These are phyloP conservation scores for Suillus spraguei DNA, from an alignment of 768 basidiomycete genomes.

Conservation along the genomic window DNA sequence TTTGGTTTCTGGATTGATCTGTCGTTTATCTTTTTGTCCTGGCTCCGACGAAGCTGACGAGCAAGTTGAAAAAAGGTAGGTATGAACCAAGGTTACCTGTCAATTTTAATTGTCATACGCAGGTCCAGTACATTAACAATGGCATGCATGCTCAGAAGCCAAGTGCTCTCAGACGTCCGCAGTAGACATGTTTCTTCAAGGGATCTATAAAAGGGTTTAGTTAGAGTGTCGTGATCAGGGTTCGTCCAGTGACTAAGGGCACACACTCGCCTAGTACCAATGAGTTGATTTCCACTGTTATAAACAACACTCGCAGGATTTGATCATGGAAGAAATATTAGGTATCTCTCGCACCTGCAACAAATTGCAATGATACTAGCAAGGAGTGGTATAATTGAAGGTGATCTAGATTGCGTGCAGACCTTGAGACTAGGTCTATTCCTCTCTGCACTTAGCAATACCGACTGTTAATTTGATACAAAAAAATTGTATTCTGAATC, in stretches of 20 bases:
- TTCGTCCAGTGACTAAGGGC: not conserved
- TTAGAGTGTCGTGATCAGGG: not conserved
- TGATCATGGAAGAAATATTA: slow-evolving; percentile 16
- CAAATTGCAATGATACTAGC: slow-evolving; percentile 5
- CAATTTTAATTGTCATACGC: no score
- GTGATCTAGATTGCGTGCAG: not conserved
- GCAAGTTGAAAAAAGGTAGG: not conserved
- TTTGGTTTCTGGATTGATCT: not conserved
- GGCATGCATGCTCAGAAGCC: not conserved
- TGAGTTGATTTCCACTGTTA: slow-evolving; percentile 18
- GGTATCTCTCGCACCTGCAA: slow-evolving; percentile 16
- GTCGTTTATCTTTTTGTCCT: not conserved
- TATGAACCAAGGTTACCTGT: no score
- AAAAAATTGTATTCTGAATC: not conserved
- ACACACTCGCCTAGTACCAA: slow-evolving; percentile 7
- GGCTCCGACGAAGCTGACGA: not conserved
- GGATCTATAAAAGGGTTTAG: not conserved
- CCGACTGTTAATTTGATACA: not conserved
- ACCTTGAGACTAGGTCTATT: slow-evolving; percentile 12
- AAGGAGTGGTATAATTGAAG: not conserved
- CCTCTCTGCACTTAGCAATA: not conserved
- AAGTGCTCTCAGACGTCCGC: not conserved
- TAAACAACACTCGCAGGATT: slow-evolving; percentile 16
- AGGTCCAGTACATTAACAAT: no score
- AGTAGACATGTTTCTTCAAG: not conserved